Conservation (phyloP, 768 basidiomycete genomes). For the Boletus insuetus region DNA sequence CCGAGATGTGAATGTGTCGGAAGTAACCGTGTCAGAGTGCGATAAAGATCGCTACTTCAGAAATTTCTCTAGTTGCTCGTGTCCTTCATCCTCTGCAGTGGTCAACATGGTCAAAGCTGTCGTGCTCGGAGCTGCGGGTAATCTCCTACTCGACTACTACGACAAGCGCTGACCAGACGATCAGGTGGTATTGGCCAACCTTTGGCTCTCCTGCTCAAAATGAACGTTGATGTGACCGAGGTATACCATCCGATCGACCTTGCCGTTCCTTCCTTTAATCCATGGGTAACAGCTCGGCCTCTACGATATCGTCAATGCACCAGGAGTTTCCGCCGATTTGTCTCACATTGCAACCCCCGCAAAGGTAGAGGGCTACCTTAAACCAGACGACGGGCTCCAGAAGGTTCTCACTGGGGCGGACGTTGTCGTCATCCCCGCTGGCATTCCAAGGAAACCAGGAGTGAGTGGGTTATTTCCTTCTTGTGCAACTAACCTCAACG, state of each 20-base stretch:
- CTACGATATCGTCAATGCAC: constrained; percentile 97
- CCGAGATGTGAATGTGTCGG: constrained; percentile 12
- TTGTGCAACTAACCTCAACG: background rate
- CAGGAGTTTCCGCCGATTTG: constrained; percentile 93
- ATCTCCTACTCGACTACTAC: constrained; percentile 7
- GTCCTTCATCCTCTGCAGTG: background rate
- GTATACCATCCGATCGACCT: constrained; percentile 34
- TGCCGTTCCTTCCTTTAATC: constrained; percentile 1
- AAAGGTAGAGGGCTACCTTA: constrained; percentile 78
- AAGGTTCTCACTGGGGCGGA: constrained; percentile 83
- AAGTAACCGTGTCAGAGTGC: constrained; percentile 7
- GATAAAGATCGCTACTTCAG: constrained; percentile 16
- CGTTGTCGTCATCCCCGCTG: constrained; percentile 93
- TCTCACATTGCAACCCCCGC: constrained; percentile 91
- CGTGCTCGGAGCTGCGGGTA: constrained; percentile 95
- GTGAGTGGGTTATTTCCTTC: constrained; percentile 43
- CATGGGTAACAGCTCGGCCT: constrained; percentile 61
- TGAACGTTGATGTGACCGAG: constrained; percentile 76
- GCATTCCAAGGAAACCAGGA: constrained; percentile 93
- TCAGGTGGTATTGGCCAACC: constrained; percentile 97
- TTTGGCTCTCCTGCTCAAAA: constrained; percentile 87
- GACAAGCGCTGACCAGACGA: constrained; percentile 1
- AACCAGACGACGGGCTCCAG: constrained; percentile 77
- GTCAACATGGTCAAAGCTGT: constrained; percentile 63
- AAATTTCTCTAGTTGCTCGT: background rate